Evolutionary conservation across 176 grass and related monocot genomes (phyloP).

Genomic region (Eragrostis curvula): DNA sequence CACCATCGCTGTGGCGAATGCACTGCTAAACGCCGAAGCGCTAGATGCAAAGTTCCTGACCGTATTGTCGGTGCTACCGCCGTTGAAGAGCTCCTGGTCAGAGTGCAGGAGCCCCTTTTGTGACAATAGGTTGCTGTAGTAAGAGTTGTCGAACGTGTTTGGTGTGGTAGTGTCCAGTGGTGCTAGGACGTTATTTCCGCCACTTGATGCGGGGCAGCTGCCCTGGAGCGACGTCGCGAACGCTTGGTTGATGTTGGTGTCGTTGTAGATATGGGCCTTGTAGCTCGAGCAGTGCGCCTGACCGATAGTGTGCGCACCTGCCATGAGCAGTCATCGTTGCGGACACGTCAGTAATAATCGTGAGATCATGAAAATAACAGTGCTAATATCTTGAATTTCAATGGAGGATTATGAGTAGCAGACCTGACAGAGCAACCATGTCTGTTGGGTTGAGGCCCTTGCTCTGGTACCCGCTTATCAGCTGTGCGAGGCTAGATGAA

Average conservation of each 20-base stretch:
- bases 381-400: no score
- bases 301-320: conserved; percentile 76
- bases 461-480: background rate
- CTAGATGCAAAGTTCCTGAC: conserved; percentile 45
- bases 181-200: conserved; percentile 39
- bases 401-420: no score
- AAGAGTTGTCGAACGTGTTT: conserved; percentile 49
- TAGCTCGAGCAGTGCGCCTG: conserved; percentile 49
- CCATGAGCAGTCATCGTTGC: background rate
- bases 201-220: conserved; percentile 41
- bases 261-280: conserved; percentile 61
- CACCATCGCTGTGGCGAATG: conserved; percentile 57
- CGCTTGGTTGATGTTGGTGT: conserved; percentile 56
- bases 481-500: background rate
- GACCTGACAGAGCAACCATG: conserved; percentile 72
- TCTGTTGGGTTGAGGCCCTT: conserved; percentile 41
- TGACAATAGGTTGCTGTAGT: conserved; percentile 63
- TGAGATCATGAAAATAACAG: background rate
- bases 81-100: conserved; percentile 61
- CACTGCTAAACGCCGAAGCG: conserved; percentile 34
- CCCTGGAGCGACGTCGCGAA: conserved; percentile 38
- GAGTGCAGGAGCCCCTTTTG: conserved; percentile 63
- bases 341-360: background rate
- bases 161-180: conserved; percentile 54
- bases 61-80: conserved; percentile 35